Evolutionary conservation across 1,284 basidiomycete species (phyloP).

Genomic region (Puccinia hordei): DNA sequence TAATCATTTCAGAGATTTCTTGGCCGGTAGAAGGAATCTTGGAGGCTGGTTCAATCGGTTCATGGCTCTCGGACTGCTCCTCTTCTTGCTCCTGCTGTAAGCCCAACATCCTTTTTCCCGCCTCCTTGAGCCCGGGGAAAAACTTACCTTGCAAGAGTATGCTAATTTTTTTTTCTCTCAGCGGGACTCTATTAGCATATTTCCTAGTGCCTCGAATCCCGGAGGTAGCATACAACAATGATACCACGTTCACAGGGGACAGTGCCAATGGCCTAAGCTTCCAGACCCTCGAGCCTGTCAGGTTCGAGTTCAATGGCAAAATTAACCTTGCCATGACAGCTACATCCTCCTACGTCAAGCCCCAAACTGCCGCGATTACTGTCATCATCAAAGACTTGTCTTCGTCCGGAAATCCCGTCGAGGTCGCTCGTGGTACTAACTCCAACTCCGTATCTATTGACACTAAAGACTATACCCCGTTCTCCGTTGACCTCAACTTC

Average conservation of each 20-base stretch:
- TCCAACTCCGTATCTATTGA: not conserved
- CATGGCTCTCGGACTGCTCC: constrained; percentile 12
- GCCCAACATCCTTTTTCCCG: not conserved
- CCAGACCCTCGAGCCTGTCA: constrained; percentile 10
- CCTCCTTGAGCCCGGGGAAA: not conserved
- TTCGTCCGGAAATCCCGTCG: constrained; percentile 5
- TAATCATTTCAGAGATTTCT: not conserved
- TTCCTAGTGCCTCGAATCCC: constrained; percentile 29
- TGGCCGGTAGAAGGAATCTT: not conserved
- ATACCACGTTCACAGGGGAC: constrained; percentile 20
- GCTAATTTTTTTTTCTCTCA: not conserved
- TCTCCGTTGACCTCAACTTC: constrained; percentile 19
- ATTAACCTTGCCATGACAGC: constrained; percentile 33
- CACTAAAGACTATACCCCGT: constrained; percentile 40
- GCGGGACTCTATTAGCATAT: constrained; percentile 8
- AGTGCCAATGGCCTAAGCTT: constrained; percentile 19
- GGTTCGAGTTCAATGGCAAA: constrained; percentile 19
- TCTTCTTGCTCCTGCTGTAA: constrained; percentile 17
- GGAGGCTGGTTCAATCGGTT: constrained; percentile 23
- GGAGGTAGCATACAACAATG: constrained; percentile 40
- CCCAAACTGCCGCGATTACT: not conserved
- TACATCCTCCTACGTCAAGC: constrained; percentile 1
- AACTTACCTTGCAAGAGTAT: not conserved
- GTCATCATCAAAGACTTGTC: constrained; percentile 34
- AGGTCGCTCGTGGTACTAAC: constrained; percentile 8